Evolutionary conservation across 345 rosid species (phyloP), one percentile per base, ranked within the genome.

Genomic region (Citrus sp.): DNA sequence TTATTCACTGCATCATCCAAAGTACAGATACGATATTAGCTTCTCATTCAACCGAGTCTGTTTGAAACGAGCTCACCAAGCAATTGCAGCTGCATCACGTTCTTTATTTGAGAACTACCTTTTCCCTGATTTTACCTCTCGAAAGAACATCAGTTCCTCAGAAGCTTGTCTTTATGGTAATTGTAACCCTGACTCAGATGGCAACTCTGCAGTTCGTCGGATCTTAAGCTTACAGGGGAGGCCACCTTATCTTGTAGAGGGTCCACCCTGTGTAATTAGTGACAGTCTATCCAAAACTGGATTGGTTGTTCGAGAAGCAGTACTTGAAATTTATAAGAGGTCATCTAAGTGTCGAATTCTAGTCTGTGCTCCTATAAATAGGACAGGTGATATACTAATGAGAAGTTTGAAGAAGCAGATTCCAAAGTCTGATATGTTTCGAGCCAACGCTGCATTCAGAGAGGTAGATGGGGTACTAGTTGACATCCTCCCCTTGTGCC

Each of bases 41-140:
- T 84, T 84, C 86, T 86, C 89, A 37, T 84, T 82, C 78, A 86
- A 84, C 77, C 78, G 89, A 82, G 83, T 82, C 19, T 84, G 82
- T 77, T 70, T 82, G 28, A 84, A 84, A 62, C 79, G 87, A 67
- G 84, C 83, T 72, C 86, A 82, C 72, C 81, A 83, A 70, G 90
- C 87, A 24, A 68, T 83, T 9, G 76, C 80, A 78, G 85, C 85
- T 16, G 81, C 73, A 9, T 61, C 85, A 0, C 63, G 62, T 77
- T 76, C 80, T 72, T 65, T 60, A n/a, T 73, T 85, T 35, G 3
- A 37, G 74, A 81, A 72, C 42, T 83, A 78, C 74, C 30, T 78
- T 28, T 87, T 87, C 64, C 90, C 90, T 10, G 14, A 76, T 65
- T 32, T 9, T 71, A 19, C 9, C 70, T 6, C 49, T 24, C 63